A percentile compares a stretch with the other conserved stretches of the same genome.
These are phyloP conservation scores for Peniophora sp. DNA, from an alignment of 1,284 basidiomycete genomes.

Conservation along the genomic window DNA sequence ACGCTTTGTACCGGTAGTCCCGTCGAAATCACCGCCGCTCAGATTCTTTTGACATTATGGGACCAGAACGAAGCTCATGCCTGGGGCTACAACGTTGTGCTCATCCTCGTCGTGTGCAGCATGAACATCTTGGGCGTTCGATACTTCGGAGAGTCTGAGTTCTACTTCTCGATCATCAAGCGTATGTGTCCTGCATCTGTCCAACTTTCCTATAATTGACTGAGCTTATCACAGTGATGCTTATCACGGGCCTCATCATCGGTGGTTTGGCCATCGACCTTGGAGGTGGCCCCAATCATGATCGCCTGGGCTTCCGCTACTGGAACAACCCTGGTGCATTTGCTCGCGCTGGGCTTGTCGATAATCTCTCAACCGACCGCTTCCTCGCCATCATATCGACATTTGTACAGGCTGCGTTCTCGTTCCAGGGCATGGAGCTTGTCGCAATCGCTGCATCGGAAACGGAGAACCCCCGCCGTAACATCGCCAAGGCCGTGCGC, in stretches of 20 bases:
- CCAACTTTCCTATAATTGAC: not conserved
- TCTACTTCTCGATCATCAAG: conserved; percentile 58
- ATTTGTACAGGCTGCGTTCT: conserved; percentile 76
- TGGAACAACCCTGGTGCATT: conserved; percentile 68
- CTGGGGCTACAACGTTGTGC: conserved; percentile 56
- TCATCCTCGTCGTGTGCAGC: conserved; percentile 49
- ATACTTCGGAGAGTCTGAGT: conserved; percentile 66
- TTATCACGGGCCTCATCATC: conserved; percentile 57
- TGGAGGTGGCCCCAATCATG: conserved; percentile 56
- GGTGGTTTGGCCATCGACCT: conserved; percentile 63
- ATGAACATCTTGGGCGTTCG: conserved; percentile 76
- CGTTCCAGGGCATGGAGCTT: conserved; percentile 79
- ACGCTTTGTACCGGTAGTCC: conserved; percentile 44
- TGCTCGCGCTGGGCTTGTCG: conserved; percentile 36
- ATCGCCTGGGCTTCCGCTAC: conserved; percentile 60
- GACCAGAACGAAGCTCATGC: conserved; percentile 47
- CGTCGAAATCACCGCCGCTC: conserved; percentile 71
- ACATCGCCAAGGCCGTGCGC: conserved; percentile 74
- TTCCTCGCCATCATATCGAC: conserved; percentile 66
- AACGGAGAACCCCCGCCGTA: conserved; percentile 67
- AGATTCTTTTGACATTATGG: conserved; percentile 75
- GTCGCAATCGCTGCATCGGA: conserved; percentile 75
- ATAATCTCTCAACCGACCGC: conserved; percentile 36
- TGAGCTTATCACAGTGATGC: conserved; percentile 28
- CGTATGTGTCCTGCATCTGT: conserved; percentile 28